Evolutionary conservation across 2,329 filamentous ascomycete species (phyloP).

Genomic region (Hypoxylon sp.): DNA sequence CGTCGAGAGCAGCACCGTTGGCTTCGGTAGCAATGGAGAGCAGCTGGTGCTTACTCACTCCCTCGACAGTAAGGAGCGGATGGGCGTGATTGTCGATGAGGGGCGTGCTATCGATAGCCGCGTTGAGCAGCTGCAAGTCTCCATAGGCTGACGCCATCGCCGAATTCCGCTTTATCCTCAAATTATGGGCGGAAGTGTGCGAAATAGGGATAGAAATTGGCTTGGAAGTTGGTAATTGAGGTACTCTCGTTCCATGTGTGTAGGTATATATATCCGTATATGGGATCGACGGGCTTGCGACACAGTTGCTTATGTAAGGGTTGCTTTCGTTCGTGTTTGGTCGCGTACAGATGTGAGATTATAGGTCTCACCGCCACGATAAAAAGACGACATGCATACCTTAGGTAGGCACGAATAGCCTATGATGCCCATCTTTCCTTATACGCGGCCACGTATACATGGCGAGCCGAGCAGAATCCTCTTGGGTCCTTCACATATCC

Average conservation of each 20-base stretch:
- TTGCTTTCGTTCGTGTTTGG: background rate
- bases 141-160: slow-evolving; percentile 36
- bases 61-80: slow-evolving; percentile 69
- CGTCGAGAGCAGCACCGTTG: slow-evolving; percentile 73
- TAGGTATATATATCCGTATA: background rate
- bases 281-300: background rate
- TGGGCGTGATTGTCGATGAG: slow-evolving; percentile 82
- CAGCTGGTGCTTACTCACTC: slow-evolving; percentile 62
- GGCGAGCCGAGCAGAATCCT: background rate
- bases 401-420: background rate
- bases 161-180: background rate
- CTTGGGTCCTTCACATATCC: background rate
- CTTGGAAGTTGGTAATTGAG: background rate
- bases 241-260: background rate
- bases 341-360: background rate
- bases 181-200: background rate
- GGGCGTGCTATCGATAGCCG: slow-evolving; percentile 66
- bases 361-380: background rate
- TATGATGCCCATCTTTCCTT: background rate
- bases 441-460: background rate
- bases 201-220: background rate
- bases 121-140: slow-evolving; percentile 35
- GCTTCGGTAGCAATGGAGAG: slow-evolving; percentile 79
- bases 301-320: background rate
- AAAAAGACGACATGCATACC: background rate